These are phyloP conservation scores for Carex kokanica DNA, from an alignment of 176 grass and related monocot genomes.

Conservation along the genomic window DNA sequence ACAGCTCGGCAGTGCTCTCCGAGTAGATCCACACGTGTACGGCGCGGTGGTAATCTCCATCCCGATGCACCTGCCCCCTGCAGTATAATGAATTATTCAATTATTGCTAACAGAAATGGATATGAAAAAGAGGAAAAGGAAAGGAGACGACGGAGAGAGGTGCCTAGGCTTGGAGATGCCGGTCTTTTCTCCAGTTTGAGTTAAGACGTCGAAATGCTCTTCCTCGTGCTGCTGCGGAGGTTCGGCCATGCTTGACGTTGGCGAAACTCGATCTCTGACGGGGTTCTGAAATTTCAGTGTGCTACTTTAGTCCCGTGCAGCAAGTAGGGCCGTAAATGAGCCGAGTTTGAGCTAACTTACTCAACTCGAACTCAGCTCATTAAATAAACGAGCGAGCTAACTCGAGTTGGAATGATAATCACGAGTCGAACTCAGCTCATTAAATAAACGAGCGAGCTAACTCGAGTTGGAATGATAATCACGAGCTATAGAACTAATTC, in stretches of 20 bases:
- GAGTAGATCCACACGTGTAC: conserved; percentile 91
- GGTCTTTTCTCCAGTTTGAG: conserved; percentile 65
- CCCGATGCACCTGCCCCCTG: conserved; percentile 68
- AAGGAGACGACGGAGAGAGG: neutral
- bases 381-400: too few relatives aligned
- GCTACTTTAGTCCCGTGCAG: too few relatives aligned
- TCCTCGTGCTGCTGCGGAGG: conserved; percentile 27
- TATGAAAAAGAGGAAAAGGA: neutral
- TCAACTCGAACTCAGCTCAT: too few relatives aligned
- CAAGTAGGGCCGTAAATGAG: too few relatives aligned
- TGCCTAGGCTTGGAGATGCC: conserved; percentile 82
- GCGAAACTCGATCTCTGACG: neutral
- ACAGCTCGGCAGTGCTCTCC: conserved; percentile 78
- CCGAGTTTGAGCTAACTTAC: too few relatives aligned
- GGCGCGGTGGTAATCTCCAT: conserved; percentile 77
- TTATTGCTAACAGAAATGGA: neutral
- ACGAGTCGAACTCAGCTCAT: too few relatives aligned
- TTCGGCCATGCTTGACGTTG: conserved; percentile 22
- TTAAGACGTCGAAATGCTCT: conserved; percentile 78
- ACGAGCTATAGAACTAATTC: too few relatives aligned
- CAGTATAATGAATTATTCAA: neutral
- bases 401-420: too few relatives aligned
- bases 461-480: too few relatives aligned
- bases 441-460: too few relatives aligned
- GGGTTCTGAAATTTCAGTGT: too few relatives aligned